These are phyloP conservation scores for Pharnaceum exiguum DNA, from an alignment of 148 eudicot species.

Conservation along the genomic window DNA sequence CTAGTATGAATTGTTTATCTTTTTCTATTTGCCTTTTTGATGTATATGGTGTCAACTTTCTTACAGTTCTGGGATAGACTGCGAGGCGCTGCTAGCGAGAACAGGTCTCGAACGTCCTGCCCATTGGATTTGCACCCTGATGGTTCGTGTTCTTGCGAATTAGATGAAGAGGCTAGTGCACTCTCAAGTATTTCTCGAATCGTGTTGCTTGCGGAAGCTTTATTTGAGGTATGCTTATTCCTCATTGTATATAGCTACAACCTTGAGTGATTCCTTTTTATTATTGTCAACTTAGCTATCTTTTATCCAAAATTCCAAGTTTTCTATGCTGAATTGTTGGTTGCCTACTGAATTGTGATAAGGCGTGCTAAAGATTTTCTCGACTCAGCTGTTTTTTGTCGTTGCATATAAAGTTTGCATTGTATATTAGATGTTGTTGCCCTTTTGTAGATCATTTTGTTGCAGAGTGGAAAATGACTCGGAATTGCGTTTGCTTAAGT, in stretches of 20 bases:
- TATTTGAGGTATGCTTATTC: constrained; percentile 44
- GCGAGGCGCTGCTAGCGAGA: constrained; percentile 31
- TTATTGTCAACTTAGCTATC: neutral
- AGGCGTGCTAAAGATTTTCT: no score
- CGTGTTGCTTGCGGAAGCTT: constrained; percentile 57
- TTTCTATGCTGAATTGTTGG: neutral
- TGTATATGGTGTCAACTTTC: neutral
- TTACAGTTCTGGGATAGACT: constrained; percentile 43
- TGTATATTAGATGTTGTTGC: no score
- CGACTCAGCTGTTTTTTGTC: no score
- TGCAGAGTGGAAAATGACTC: no score
- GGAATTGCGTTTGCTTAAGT: no score
- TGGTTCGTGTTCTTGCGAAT: constrained; percentile 49
- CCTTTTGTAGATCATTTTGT: no score
- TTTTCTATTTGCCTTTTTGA: no score
- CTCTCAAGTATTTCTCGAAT: constrained; percentile 52
- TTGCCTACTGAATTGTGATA: neutral
- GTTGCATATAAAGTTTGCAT: no score
- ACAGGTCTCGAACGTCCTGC: constrained; percentile 31
- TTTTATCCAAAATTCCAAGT: no score
- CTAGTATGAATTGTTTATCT: no score
- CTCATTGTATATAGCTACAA: neutral
- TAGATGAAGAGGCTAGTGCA: constrained; percentile 39
- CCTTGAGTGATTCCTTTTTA: neutral
- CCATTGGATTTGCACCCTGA: constrained; percentile 49